Evolutionary conservation across 2,329 filamentous ascomycete genomes (phyloP).

Genomic region (Apiospora marii): DNA sequence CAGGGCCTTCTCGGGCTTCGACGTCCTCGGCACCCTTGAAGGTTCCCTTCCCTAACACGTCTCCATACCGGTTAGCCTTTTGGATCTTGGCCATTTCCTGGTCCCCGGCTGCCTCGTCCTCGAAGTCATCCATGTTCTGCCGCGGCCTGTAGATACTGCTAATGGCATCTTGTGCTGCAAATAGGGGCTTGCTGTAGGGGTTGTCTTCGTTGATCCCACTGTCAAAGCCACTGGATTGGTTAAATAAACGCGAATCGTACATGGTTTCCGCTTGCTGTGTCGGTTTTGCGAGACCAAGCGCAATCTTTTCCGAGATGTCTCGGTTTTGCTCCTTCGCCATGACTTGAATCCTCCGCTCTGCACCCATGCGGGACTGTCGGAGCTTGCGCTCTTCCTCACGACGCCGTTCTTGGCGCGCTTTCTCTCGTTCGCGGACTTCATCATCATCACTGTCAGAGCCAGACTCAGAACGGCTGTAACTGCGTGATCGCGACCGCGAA

Average conservation of each 20-base stretch:
- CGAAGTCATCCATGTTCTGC: constrained; percentile 76
- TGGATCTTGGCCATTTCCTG: constrained; percentile 88
- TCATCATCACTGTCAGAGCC: constrained; percentile 69
- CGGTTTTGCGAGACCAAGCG: constrained; percentile 91
- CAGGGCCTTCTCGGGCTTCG: constrained; percentile 83
- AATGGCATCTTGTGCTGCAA: constrained; percentile 93
- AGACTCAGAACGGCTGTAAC: constrained; percentile 62
- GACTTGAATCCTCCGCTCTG: constrained; percentile 88
- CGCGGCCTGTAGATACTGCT: constrained; percentile 91
- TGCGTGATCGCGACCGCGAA: constrained; percentile 55
- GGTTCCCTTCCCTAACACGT: constrained; percentile 86
- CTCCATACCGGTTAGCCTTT: constrained; percentile 82
- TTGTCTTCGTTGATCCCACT: constrained; percentile 97
- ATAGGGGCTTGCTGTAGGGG: constrained; percentile 94
- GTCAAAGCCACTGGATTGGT: constrained; percentile 90
- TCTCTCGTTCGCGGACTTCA: constrained; percentile 78
- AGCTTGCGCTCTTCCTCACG: constrained; percentile 89
- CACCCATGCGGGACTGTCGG: constrained; percentile 93
- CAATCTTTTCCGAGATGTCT: constrained; percentile 97
- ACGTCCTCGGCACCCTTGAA: constrained; percentile 86
- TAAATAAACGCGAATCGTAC: constrained; percentile 97
- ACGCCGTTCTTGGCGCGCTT: constrained; percentile 77
- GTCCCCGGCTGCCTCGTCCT: constrained; percentile 81
- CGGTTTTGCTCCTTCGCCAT: constrained; percentile 95
- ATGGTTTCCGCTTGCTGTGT: constrained; percentile 91